These are phyloP conservation scores for Xerocomus amazonicus DNA, from an alignment of 1,284 basidiomycete genomes.

Conservation along the genomic window DNA sequence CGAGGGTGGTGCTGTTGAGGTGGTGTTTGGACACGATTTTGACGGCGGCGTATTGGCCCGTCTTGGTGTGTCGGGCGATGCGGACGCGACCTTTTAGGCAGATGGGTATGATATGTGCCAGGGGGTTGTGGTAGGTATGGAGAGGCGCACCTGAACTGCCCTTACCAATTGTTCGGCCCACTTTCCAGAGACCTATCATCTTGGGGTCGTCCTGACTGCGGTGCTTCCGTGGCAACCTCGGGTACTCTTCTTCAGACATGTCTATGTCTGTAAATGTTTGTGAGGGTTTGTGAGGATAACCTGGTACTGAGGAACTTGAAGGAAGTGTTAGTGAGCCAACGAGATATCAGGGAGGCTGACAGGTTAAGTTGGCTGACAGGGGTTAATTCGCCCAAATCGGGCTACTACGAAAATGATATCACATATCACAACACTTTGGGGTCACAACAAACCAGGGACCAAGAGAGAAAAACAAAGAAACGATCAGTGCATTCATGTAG, in stretches of 20 bases:
- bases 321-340: background rate
- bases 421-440: too few relatives aligned
- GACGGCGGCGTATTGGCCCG: slow-evolving; percentile 89
- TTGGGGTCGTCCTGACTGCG: slow-evolving; percentile 57
- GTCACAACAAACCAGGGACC: background rate
- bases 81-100: slow-evolving; percentile 75
- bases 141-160: slow-evolving; percentile 72
- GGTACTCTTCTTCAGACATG: slow-evolving; percentile 32
- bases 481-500: slow-evolving; percentile 12
- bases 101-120: slow-evolving; percentile 1
- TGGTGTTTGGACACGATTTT: slow-evolving; percentile 93
- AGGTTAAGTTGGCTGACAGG: slow-evolving; percentile 18
- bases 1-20: slow-evolving; percentile 56
- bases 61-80: slow-evolving; percentile 85
- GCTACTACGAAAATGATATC: slow-evolving; percentile 6
- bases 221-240: slow-evolving; percentile 32
- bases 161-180: slow-evolving; percentile 90
- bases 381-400: slow-evolving; percentile 13
- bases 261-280: background rate
- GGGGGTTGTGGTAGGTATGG: background rate
- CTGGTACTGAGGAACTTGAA: background rate
- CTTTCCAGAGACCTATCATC: slow-evolving; percentile 90
- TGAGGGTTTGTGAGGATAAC: background rate
- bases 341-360: slow-evolving; percentile 19
- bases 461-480: background rate